Conservation (phyloP, 225 moss, liverwort and hornwort species). For the Pseudoscleropodium purum region DNA sequence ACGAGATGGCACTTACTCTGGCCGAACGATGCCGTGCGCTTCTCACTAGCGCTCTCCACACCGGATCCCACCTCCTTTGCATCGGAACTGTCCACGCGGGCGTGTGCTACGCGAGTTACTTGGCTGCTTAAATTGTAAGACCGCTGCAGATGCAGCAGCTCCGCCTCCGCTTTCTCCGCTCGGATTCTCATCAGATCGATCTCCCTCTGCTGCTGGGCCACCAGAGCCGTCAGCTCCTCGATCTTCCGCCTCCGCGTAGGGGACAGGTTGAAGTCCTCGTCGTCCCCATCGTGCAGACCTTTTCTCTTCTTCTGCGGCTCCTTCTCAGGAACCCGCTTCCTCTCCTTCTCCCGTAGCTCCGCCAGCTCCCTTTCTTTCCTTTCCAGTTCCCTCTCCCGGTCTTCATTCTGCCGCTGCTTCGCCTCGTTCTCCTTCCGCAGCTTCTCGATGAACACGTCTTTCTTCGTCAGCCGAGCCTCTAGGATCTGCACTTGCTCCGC, state of each 20-base stretch:
- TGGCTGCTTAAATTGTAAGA: conserved; percentile 42
- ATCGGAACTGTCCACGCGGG: conserved; percentile 13
- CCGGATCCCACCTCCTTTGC: conserved; percentile 7
- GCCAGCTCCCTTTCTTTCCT: conserved; percentile 34
- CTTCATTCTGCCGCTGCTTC: conserved; percentile 42
- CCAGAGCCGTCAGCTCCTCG: conserved; percentile 54
- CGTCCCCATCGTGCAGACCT: conserved; percentile 34
- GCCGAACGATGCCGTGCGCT: background rate
- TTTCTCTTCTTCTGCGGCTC: conserved; percentile 34
- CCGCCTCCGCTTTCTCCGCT: conserved; percentile 80
- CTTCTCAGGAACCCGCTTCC: conserved; percentile 14
- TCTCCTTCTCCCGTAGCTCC: conserved; percentile 51
- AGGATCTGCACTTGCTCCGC: conserved; percentile 49
- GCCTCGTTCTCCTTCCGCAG: conserved; percentile 50
- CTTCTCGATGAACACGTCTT: conserved; percentile 60
- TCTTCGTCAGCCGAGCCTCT: conserved; percentile 58
- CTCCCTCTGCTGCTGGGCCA: conserved; percentile 56
- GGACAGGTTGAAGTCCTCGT: conserved; percentile 33
- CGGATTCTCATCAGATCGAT: conserved; percentile 53
- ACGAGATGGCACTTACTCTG: background rate
- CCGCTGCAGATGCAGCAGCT: conserved; percentile 60
- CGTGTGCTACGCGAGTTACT: background rate
- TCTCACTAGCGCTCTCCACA: background rate
- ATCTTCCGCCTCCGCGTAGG: conserved; percentile 38
- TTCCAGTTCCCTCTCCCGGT: conserved; percentile 40